These are phyloP conservation scores for Backusella tuberculispora DNA, from an alignment of 192 early-diverging fungal species.

Conservation along the genomic window DNA sequence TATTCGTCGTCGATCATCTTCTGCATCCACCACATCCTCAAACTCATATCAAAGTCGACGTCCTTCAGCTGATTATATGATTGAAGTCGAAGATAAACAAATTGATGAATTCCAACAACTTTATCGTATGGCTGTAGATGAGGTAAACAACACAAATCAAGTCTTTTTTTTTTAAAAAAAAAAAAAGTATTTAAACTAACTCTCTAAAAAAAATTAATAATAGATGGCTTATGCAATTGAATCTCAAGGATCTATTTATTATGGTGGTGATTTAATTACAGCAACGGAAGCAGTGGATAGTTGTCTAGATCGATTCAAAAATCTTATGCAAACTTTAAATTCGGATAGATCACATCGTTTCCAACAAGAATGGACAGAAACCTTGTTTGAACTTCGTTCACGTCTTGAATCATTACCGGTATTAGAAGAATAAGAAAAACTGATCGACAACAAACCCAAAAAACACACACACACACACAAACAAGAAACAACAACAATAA, in stretches of 20 bases:
- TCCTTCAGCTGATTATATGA: neutral
- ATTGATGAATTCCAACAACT: conserved; percentile 16
- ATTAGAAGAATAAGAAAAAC: neutral
- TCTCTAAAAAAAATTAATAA: neutral
- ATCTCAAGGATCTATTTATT: conserved; percentile 34
- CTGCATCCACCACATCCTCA: conserved; percentile 21
- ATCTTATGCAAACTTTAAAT: conserved; percentile 12
- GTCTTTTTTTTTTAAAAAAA: neutral
- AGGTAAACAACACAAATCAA: conserved; percentile 1
- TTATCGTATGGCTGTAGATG: conserved; percentile 15
- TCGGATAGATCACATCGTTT: neutral
- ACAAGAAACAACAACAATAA: neutral
- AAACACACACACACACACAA: neutral
- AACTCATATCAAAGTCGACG: neutral
- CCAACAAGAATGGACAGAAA: neutral
- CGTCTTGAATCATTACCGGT: conserved; percentile 2
- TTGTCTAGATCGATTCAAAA: conserved; percentile 8
- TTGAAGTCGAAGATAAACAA: conserved; percentile 18
- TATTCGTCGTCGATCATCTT: conserved; percentile 24
- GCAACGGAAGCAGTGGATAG: conserved; percentile 23
- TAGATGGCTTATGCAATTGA: conserved; percentile 31
- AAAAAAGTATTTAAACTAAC: neutral
- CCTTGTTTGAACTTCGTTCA: neutral
- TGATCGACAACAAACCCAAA: too few relatives aligned
- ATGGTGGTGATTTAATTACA: conserved; percentile 19